Base-by-base conservation (phyloP, 75 land plant genomes). In the Picea sitchensis region DNA sequence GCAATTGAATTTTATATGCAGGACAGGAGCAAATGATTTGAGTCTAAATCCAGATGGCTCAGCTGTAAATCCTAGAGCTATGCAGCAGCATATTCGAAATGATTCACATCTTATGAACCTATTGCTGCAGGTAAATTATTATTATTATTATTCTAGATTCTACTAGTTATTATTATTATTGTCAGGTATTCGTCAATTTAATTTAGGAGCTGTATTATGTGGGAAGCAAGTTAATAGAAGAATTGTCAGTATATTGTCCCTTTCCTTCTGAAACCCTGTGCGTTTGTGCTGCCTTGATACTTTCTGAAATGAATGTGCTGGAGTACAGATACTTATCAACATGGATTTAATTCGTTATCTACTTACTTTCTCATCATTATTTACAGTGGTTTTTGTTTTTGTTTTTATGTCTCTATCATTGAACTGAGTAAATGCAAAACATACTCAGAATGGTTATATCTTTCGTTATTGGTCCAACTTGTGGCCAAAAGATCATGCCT, bases 21-120 rank as follows among this genome's bases (percentile, higher is more conserved):
- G 93, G 57, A 59, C 83, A 73, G 41, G 92, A 30, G 11, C 90
- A 54, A 85, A 81, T 82, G 77, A 83, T 15, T 72, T 94, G 73
- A 82, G 85, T 65, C 61, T 96, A 44, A 92, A 91, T 75, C 82
- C 98, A 18, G 99, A 96, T 87, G 99, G 99, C 11, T 91, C 98
- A 67, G 95, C 99, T 79, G 89, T 86, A 68, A 88, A 96, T 77
- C 99, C 99, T 47, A 75, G 58, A 59, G 98, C 99, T 30, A 84
- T 96, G 77, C 91, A 87, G 80, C 91, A 90, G 80, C 99, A 90
- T 44, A 12, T 95, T 38, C 83, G 90, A 34, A 77, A 81, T 77
- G 91, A 92, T 82, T 79, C 95, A 2, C 87, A 91, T 73, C 56
- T 81, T 31, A 90, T 96, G 87, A 83, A 80, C 15, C 92, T 91